Evolutionary conservation across 1,284 basidiomycete species (phyloP).

Genomic region (Cryptococcus sp.): DNA sequence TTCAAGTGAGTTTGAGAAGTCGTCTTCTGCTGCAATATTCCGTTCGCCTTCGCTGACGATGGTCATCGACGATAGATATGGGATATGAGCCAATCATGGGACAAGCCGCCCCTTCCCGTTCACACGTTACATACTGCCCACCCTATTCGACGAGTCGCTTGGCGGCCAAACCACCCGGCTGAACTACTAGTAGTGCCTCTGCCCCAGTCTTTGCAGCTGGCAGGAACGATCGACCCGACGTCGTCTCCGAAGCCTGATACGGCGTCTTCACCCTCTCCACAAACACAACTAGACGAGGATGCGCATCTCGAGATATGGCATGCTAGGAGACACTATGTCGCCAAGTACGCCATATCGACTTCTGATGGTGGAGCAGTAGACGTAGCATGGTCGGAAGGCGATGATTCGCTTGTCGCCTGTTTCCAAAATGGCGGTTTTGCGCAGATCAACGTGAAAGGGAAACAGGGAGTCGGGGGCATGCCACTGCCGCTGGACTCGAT

Average conservation of each 20-base stretch:
- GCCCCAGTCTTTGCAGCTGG: conserved; percentile 17
- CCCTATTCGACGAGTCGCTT: conserved; percentile 71
- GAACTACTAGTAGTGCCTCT: conserved; percentile 63
- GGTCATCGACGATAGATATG: conserved; percentile 62
- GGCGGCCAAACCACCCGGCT: conserved; percentile 77
- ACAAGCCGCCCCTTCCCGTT: conserved; percentile 58
- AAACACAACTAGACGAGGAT: conserved; percentile 29
- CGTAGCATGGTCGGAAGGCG: conserved; percentile 65
- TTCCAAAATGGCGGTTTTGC: conserved; percentile 77
- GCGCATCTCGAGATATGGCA: conserved; percentile 79
- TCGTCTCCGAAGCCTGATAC: conserved; percentile 3
- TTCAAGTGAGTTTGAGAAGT: conserved; percentile 62
- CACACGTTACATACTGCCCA: conserved; percentile 76
- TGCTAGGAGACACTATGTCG: conserved; percentile 74
- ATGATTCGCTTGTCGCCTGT: conserved; percentile 72
- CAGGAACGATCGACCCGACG: background rate
- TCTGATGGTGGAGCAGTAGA: conserved; percentile 57
- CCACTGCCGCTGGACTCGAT: conserved; percentile 65
- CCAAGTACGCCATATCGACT: conserved; percentile 69
- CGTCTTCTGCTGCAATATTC: background rate
- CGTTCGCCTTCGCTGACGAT: background rate
- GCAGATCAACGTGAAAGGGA: conserved; percentile 67
- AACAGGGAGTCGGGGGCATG: conserved; percentile 4
- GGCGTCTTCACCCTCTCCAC: background rate
- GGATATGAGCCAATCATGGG: conserved; percentile 65